These are phyloP conservation scores for Marsdenia floribunda DNA, from an alignment of 257 asterid genomes.

Conservation along the genomic window DNA sequence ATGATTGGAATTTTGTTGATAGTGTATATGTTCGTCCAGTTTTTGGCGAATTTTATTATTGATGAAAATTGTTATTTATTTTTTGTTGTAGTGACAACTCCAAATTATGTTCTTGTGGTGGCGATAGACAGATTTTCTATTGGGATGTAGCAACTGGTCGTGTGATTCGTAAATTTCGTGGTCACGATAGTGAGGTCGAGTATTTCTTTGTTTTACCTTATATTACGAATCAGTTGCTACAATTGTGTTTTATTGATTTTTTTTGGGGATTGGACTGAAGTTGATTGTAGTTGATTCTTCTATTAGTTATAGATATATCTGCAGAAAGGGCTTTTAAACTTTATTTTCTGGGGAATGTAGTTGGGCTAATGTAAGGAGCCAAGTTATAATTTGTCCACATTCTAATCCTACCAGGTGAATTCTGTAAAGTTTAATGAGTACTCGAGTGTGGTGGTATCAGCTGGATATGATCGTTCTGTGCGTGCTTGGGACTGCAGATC, in stretches of 20 bases:
- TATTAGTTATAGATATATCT: background rate
- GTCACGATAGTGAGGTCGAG: constrained; percentile 93
- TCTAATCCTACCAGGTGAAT: constrained; percentile 53
- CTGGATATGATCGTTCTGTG: constrained; percentile 89
- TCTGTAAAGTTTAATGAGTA: constrained; percentile 87
- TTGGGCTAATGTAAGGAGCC: background rate
- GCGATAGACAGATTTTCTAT: constrained; percentile 91
- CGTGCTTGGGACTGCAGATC: constrained; percentile 99
- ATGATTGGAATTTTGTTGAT: background rate
- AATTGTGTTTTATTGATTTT: background rate
- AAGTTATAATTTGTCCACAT: constrained; percentile 10
- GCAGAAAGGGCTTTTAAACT: background rate
- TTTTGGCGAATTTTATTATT: background rate
- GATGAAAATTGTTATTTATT: background rate
- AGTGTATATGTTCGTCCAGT: background rate
- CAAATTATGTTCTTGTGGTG: constrained; percentile 84
- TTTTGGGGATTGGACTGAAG: background rate
- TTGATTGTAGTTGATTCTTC: background rate
- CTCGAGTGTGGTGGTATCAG: constrained; percentile 74
- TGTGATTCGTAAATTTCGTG: constrained; percentile 89
- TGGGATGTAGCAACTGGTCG: constrained; percentile 96
- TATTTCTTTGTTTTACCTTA: background rate
- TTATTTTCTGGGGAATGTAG: background rate
- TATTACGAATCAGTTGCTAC: background rate
- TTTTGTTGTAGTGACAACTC: constrained; percentile 65